Base-by-base conservation (phyloP, 1,139 yeast genomes). In the Kurtzmaniella quercitrusa region DNA sequence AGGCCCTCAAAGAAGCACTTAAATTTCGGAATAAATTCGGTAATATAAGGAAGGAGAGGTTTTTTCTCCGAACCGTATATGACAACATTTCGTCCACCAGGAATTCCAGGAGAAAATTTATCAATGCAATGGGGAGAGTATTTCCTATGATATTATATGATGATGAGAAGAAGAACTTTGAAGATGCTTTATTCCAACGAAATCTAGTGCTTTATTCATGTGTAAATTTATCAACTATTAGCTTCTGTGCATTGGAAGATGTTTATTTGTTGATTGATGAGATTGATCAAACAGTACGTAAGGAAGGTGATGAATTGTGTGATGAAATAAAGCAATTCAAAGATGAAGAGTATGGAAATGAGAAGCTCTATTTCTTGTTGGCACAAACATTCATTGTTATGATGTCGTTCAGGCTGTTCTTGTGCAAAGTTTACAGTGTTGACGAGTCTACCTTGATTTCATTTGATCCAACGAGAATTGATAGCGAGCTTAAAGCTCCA, bases 1-100 rank as follows among this genome's bases (percentile, higher is more conserved):
- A 82, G 48, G 93, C 93, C 0, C 58, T 87, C n/a, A 75, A 66
- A 42, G 49, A 70, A 25, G 86, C 89, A 0, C 72, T 75, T 2
- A 56, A 61, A 1, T 81, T 79, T 55, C 58, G 77, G 19, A 58
- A 54, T 43, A 50, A 56, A 25, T 38, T 58, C 16, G 50, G 55
- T 18, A 39, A 41, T 11, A 36, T 36, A 12, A 18, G 24, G 16
- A 36, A 36, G n/a, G 64, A 59, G 34, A 41, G 42, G 3, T 45
- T 41, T 10, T 65, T 65, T 43, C 50, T 70, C 7, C 48, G 49
- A 1, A 41, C 46, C 2, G 63, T 82, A 34, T 75, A 78, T 49
- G 57, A 62, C 1, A 65, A 81, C 8, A 65, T 82, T 5, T 37
- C 44, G 7, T 44, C 37, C 19, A 67, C 65, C 40, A 63, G 61